Percentiles rank a stretch among this genome's conserved stretches.
Conservation (phyloP, 129 eudicot genomes). For the Chrysanthemum lavandulifolium region DNA sequence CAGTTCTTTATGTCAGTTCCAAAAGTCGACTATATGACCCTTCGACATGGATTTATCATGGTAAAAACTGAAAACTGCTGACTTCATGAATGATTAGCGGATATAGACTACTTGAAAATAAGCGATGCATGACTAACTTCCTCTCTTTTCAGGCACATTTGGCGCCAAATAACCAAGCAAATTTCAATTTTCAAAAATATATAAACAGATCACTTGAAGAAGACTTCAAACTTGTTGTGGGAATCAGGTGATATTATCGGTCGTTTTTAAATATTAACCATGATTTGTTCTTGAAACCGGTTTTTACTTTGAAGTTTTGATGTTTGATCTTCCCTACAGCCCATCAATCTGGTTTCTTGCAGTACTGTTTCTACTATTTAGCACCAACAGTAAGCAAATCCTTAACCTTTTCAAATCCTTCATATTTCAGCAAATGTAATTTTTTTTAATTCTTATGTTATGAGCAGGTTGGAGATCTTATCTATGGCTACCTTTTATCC, state of each 20-base stretch:
- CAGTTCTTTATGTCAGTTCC: slow-evolving; percentile 67
- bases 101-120: neutral
- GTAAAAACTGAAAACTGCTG: slow-evolving; percentile 25
- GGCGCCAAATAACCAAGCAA: slow-evolving; percentile 51
- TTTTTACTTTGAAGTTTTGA: neutral
- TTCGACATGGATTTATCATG: slow-evolving; percentile 66
- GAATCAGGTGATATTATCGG: slow-evolving; percentile 50
- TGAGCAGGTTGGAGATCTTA: slow-evolving; percentile 53
- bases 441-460: neutral
- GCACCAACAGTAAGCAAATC: slow-evolving; percentile 51
- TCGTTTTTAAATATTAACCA: neutral
- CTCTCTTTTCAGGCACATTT: slow-evolving; percentile 61
- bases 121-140: neutral
- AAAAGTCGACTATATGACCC: slow-evolving; percentile 72
- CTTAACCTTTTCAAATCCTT: neutral
- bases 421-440: slow-evolving; percentile 9
- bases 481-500: slow-evolving; percentile 59
- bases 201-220: slow-evolving; percentile 68
- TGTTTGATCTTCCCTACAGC: slow-evolving; percentile 34
- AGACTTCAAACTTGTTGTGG: slow-evolving; percentile 73
- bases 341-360: slow-evolving; percentile 77
- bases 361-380: slow-evolving; percentile 64
- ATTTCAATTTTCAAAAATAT: slow-evolving; percentile 62
- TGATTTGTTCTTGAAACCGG: slow-evolving; percentile 10
- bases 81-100: neutral